Conservation (phyloP, 148 eudicot genomes). For the Rhododendron ferrugineum region DNA sequence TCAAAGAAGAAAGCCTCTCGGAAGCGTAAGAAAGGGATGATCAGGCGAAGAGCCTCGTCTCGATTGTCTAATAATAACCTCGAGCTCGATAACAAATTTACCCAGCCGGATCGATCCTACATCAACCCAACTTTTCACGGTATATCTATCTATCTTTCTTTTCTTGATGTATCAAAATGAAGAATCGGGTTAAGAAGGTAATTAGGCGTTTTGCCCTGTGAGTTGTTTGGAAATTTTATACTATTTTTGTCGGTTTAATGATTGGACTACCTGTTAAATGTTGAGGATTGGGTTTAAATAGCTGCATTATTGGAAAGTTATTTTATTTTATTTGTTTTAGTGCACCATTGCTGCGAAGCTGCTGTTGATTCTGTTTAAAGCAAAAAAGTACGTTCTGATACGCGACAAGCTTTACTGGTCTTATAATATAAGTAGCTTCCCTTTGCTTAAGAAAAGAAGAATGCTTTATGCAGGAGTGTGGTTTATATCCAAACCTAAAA, state of each 20-base stretch:
- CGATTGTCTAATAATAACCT: constrained; percentile 29
- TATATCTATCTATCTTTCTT: constrained; percentile 19
- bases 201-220: not conserved
- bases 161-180: not conserved
- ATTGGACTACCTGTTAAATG: not conserved
- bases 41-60: constrained; percentile 40
- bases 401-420: not conserved
- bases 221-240: not conserved
- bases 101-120: constrained; percentile 35
- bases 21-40: constrained; percentile 26
- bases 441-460: not conserved
- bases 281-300: not conserved
- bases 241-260: not conserved
- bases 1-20: constrained; percentile 26
- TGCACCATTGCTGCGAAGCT: not conserved
- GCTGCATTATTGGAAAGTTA: not conserved
- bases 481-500: not conserved
- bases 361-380: constrained; percentile 1
- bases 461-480: not conserved
- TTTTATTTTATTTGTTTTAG: not conserved
- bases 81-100: constrained; percentile 8
- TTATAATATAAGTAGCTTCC: not conserved
- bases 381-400: not conserved
- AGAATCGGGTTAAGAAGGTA: not conserved
- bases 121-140: constrained; percentile 58